These are phyloP conservation scores for Hymenochaete sp. DNA, from an alignment of 1,284 basidiomycete species.

Conservation along the genomic window DNA sequence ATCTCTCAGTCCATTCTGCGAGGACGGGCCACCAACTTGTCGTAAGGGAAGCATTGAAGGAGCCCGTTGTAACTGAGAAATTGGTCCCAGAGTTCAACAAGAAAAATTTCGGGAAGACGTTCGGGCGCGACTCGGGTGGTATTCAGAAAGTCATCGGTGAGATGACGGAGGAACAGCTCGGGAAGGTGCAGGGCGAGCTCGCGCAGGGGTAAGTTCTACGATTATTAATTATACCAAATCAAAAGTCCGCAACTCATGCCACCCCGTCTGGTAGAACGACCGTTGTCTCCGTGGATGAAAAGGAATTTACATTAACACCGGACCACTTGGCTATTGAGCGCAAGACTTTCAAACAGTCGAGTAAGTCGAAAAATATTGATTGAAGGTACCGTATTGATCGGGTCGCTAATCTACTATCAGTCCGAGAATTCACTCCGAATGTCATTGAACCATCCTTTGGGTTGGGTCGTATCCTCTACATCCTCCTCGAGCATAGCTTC, in stretches of 20 bases:
- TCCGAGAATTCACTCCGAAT: constrained; percentile 93
- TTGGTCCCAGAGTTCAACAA: constrained; percentile 77
- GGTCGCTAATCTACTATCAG: constrained; percentile 31
- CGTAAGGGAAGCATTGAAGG: constrained; percentile 78
- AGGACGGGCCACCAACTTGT: constrained; percentile 68
- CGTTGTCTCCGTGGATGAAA: constrained; percentile 51
- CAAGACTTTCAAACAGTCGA: constrained; percentile 84
- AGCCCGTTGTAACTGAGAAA: constrained; percentile 69
- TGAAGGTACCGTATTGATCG: constrained; percentile 4
- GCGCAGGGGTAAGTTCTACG: constrained; percentile 53
- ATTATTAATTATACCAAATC: constrained; percentile 18
- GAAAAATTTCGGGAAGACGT: constrained; percentile 85
- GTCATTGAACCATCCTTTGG: constrained; percentile 99
- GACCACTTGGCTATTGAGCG: constrained; percentile 76
- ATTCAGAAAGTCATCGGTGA: constrained; percentile 66
- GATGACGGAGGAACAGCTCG: constrained; percentile 63
- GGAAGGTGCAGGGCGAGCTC: constrained; percentile 67
- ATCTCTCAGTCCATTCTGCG: constrained; percentile 54
- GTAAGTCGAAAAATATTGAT: constrained; percentile 36
- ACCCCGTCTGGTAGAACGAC: constrained; percentile 32
- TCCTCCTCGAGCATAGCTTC: constrained; percentile 91
- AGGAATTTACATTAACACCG: constrained; percentile 64
- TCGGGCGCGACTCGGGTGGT: constrained; percentile 74
- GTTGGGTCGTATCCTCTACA: constrained; percentile 93
- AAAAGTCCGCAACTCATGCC: constrained; percentile 18